phyloP scores from a whole-genome alignment of 2,329 filamentous ascomycete genomes.

The Phialophora expanda region DNA sequence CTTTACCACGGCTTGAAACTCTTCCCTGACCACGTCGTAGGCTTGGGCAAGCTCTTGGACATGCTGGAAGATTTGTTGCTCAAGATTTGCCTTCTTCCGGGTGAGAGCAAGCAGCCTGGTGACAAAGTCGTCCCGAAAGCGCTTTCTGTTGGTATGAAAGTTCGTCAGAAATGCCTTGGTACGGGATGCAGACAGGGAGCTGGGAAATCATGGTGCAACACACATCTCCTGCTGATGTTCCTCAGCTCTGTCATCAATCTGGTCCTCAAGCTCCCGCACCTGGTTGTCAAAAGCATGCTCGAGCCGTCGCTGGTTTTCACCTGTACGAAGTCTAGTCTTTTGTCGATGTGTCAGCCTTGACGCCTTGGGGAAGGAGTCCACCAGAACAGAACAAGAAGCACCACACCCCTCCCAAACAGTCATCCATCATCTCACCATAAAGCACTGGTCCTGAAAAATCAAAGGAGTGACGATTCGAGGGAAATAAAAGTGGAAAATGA shows the following conservation, averaged over 20 bases:
- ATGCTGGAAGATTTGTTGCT: constrained; percentile 26
- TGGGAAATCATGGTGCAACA: background rate
- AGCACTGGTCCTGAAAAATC: too few species aligned
- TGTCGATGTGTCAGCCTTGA: background rate
- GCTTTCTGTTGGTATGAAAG: constrained; percentile 15
- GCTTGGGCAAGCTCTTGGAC: constrained; percentile 28
- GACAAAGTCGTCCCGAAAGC: constrained; percentile 16
- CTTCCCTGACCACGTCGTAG: constrained; percentile 24
- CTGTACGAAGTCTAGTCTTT: constrained; percentile 28
- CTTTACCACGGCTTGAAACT: constrained; percentile 31
- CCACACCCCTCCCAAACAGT: too few species aligned
- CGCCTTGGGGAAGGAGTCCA: background rate
- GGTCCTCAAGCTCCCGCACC: constrained; percentile 12
- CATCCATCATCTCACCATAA: too few species aligned
- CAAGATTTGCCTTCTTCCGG: constrained; percentile 28
- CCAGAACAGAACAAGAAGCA: background rate
- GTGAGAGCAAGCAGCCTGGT: constrained; percentile 24
- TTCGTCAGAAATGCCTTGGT: background rate
- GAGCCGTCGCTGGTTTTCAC: constrained; percentile 29
- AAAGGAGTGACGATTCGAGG: background rate
- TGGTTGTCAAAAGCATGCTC: constrained; percentile 27
- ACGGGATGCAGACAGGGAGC: background rate
- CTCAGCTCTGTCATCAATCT: constrained; percentile 18
- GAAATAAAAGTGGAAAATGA: background rate
- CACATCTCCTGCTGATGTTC: constrained; percentile 19